A percentile compares a stretch with the other conserved stretches of the same genome.
Evolutionary conservation across 2,329 filamentous ascomycete genomes (phyloP).

Genomic region (Diaporthe humulicola): DNA sequence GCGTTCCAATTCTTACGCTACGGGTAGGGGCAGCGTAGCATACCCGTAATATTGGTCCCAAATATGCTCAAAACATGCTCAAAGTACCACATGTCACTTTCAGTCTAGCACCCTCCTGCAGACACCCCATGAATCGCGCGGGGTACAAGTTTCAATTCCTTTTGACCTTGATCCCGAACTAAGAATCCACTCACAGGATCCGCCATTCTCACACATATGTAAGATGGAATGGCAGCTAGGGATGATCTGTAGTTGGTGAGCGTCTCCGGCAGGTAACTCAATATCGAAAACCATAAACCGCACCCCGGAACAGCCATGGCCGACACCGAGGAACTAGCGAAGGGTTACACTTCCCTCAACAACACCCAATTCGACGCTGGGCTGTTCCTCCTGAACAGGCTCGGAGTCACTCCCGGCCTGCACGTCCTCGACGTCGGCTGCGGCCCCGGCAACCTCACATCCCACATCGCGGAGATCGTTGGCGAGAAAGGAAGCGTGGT

Average conservation of each 20-base stretch:
- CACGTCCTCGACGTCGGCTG: slow-evolving; percentile 51
- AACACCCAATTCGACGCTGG: slow-evolving; percentile 45
- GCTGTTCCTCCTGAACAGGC: slow-evolving; percentile 44
- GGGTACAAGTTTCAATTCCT: not conserved
- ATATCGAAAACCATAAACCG: not conserved
- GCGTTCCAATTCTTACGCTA: not conserved
- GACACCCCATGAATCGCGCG: slow-evolving; percentile 23
- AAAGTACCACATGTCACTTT: slow-evolving; percentile 11
- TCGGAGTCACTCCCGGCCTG: slow-evolving; percentile 42
- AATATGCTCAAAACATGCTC: slow-evolving; percentile 31
- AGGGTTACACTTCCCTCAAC: slow-evolving; percentile 45
- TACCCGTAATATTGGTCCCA: slow-evolving; percentile 12
- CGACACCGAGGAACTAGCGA: slow-evolving; percentile 47
- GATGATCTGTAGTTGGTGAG: not conserved
- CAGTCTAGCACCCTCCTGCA: not conserved
- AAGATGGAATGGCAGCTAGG: not conserved
- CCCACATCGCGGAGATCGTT: slow-evolving; percentile 44
- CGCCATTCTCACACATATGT: slow-evolving; percentile 21
- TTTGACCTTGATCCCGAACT: not conserved
- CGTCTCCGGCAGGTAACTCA: not conserved
- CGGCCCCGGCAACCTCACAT: slow-evolving; percentile 49
- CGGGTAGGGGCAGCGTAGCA: not conserved
- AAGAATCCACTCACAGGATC: not conserved
- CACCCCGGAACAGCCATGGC: slow-evolving; percentile 4
- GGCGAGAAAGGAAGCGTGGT: slow-evolving; percentile 36